These are phyloP conservation scores for Rhododendron molle DNA, from an alignment of 148 eudicot genomes.

Conservation along the genomic window DNA sequence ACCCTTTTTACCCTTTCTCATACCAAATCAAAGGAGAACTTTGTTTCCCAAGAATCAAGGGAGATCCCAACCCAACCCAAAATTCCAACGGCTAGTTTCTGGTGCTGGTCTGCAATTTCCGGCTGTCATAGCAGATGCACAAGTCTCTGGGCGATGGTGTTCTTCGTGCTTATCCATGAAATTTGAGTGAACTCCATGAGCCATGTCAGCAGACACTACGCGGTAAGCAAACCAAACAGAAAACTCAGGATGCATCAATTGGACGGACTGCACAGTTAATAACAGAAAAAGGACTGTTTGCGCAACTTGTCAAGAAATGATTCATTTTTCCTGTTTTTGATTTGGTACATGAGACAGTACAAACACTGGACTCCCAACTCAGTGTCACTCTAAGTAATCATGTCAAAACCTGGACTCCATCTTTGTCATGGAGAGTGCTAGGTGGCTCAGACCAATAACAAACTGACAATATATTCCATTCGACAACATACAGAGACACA, in stretches of 20 bases:
- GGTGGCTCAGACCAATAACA: too few relatives aligned
- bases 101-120: too few relatives aligned
- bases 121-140: too few relatives aligned
- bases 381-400: background rate
- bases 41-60: too few relatives aligned
- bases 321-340: too few relatives aligned
- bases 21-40: too few relatives aligned
- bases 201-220: constrained; percentile 97
- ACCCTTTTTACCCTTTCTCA: too few relatives aligned
- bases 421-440: background rate
- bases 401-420: background rate
- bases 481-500: too few relatives aligned
- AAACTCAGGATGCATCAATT: background rate
- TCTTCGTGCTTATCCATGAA: constrained; percentile 88
- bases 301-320: background rate
- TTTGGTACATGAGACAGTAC: background rate
- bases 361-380: background rate
- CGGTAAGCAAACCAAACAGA: constrained; percentile 2
- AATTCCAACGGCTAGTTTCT: too few relatives aligned
- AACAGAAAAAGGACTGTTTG: background rate
- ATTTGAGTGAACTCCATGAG: constrained; percentile 99
- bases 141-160: too few relatives aligned
- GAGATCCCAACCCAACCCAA: too few relatives aligned
- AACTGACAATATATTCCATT: too few relatives aligned
- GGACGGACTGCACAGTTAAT: background rate